These are phyloP conservation scores for Salix brachista DNA, from an alignment of 345 rosid genomes.

Conservation along the genomic window DNA sequence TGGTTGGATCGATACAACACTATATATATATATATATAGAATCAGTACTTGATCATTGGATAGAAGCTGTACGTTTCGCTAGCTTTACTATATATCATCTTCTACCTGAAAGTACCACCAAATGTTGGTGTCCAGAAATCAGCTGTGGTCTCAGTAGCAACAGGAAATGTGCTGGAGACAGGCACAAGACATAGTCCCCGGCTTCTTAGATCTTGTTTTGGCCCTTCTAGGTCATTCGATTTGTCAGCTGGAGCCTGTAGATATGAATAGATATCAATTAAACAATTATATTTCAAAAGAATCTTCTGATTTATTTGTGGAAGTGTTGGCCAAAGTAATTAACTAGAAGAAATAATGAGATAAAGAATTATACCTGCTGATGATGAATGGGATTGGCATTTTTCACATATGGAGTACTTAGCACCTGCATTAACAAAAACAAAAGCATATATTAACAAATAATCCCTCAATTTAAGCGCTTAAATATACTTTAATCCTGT, in stretches of 20 bases:
- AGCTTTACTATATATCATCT: neutral
- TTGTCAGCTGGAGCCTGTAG: conserved; percentile 2
- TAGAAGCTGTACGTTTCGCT: neutral
- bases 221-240: conserved; percentile 4
- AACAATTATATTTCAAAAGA: neutral
- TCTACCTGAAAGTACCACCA: conserved; percentile 30
- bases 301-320: neutral
- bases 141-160: conserved; percentile 23
- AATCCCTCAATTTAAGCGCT: neutral
- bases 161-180: conserved; percentile 30
- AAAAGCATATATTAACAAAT: neutral
- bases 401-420: conserved; percentile 27
- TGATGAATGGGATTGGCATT: conserved; percentile 20
- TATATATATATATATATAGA: neutral
- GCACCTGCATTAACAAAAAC: conserved; percentile 12
- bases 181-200: conserved; percentile 32
- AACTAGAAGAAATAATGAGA: neutral
- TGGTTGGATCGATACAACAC: neutral
- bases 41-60: neutral
- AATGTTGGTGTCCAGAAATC: conserved; percentile 35
- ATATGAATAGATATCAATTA: neutral
- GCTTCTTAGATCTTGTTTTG: conserved; percentile 23
- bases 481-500: neutral
- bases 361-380: conserved; percentile 9
- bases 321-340: neutral